Evolutionary conservation across 805 yeast species (phyloP), one percentile per base, ranked within the genome.

Genomic region (Lipomyces yamanashiensis): DNA sequence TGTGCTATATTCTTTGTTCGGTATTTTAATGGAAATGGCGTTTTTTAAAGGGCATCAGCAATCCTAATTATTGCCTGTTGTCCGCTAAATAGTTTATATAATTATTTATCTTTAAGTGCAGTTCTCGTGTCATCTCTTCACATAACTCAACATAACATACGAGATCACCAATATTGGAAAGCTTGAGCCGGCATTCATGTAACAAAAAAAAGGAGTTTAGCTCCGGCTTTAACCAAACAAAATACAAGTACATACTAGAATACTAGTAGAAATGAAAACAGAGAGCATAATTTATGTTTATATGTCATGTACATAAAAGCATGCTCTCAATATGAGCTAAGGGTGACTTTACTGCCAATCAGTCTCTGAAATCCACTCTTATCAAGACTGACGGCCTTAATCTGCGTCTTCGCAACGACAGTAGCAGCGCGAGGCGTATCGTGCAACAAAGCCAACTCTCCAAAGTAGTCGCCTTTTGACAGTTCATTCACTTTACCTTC

Each of bases 381-480:
- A 66, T 90, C 96, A 71, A 95, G 82, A 2, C 95, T 88, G n/a
- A 96, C 98, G 45, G 92, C 96, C 72, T 89, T 89, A 36, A 95
- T 86, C 48, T 81, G 81, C 56, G 87, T 83, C 17, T 82, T 79
- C 1, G 97, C 97, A 57, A 82, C 85, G 44, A 95, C 95, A 5
- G 97, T 88, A 39, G 99, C 99, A 74, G 90, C 95, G 77, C 99
- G 86, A 66, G 98, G 98, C 63, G 86, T 80, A 74, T 95, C 97
- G 72, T 92, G 89, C 71, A 95, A 81, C 71, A 95, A 80, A 2
- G 99, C 98, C 67, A 95, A 86, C 78, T 95, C 99, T 69, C 99
- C 99, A 76, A 95, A 95, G 78, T 95, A 95, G 75, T 89, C 96
- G 67, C 98, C 98, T 72, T 88, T 86, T 52, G 82, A 77, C 64